Conservation (phyloP, 2,329 filamentous ascomycete species). For the Salinomyces thailandicus region DNA sequence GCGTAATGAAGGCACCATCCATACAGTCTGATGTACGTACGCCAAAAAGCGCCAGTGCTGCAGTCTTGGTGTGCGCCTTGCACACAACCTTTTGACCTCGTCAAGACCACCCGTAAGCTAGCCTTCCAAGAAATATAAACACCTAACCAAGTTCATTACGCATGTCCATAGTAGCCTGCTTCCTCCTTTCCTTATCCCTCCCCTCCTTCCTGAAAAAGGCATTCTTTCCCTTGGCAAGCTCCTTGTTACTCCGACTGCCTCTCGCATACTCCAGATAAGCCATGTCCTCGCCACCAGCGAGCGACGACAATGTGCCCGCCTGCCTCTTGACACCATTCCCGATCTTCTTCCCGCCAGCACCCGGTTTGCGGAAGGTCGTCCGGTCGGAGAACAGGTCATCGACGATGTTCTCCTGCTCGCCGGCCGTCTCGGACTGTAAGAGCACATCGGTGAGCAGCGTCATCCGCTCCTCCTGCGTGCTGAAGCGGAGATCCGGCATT, state of each 20-base stretch:
- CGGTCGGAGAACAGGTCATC: conserved; percentile 57
- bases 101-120: background rate
- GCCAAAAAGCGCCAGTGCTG: background rate
- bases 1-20: too few species aligned
- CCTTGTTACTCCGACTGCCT: conserved; percentile 34
- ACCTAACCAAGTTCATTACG: background rate
- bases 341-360: conserved; percentile 28
- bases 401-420: conserved; percentile 58
- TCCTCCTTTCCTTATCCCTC: conserved; percentile 25
- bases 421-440: conserved; percentile 69
- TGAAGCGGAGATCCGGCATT: conserved; percentile 69
- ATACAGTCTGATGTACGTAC: background rate
- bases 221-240: conserved; percentile 35
- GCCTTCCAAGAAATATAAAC: background rate
- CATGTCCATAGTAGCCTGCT: conserved; percentile 15
- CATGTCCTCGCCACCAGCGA: conserved; percentile 92
- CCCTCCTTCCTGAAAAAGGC: conserved; percentile 36
- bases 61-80: background rate
- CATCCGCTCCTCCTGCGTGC: conserved; percentile 65
- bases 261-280: conserved; percentile 53
- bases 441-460: conserved; percentile 84
- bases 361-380: conserved; percentile 18
- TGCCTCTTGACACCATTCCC: conserved; percentile 60
- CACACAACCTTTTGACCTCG: too few species aligned
- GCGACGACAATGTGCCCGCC: conserved; percentile 72